Evolutionary conservation across 495 filamentous ascomycete genomes (phyloP), one percentile per base, ranked within the genome.

Genomic region (Immersiella caudata): DNA sequence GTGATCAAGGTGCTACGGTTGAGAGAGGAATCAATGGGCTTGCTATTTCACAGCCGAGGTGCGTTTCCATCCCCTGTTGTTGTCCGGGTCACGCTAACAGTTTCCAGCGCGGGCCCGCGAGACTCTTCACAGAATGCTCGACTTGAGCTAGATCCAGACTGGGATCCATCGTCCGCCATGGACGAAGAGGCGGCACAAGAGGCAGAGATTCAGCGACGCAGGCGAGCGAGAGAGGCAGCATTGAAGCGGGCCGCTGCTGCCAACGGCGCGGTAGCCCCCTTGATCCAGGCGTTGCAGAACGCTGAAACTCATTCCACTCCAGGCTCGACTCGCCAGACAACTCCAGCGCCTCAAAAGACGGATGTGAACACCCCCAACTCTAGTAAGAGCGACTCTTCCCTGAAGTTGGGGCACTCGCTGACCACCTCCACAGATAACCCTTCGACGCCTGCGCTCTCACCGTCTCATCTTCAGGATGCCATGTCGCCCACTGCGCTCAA

Each of bases 151-250:
- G 77, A 80, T 29, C 67, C 72, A 27, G 75, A 80, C 60, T 79
- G 75, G 69, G 79, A 83, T 70, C 81, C 81, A 33, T 79, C 82
- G 29, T 83, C 86, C 70, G 81, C 84, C 29, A 71, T 92, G 67
- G 90, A 96, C 73, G 90, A 96, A 82, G 90, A 76, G 60, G 74
- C 73, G 14, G 68, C 62, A 16, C 72, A 70, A 20, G 68, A 88
- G 63, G 85, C 89, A 61, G 83, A 93, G 70, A 88, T 96, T 70
- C 92, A 96, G 76, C 90, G 94, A 73, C 91, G 94, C 60, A 90
- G 93, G 12, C 93, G 90, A 70, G 87, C 90, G 55, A 89, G 95
- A 68, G 93, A 97, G 80, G 93, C 92, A 26, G 91, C 96, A 70
- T 89, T 91, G 74, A 92, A 75, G 54, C 71, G 93, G 70, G 95